Evolutionary conservation across 116 monocot genomes (phyloP), one percentile per base, ranked within the genome.

Genomic region (Posidonia oceanica): DNA sequence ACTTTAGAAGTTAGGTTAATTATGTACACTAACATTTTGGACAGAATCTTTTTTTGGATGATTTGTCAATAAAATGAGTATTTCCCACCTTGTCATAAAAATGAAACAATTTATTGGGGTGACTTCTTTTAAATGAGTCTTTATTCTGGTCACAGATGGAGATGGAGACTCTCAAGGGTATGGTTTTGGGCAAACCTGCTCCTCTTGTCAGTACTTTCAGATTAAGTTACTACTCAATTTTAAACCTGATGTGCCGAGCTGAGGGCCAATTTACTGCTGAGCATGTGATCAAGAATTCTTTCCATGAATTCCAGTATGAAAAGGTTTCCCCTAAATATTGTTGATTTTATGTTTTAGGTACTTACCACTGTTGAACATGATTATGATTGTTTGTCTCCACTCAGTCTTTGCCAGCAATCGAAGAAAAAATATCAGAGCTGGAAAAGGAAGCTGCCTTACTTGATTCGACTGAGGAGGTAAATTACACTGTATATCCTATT

Each of bases 221-320:
- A 78, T 72, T 99, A 63, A 99, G 99, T 63, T 99, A 99, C 77
- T 99, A 93, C 68, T 80, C 99, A 36, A 99, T 99, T 75, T 69
- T 99, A 76, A 99, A 99, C 77, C 61, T 99, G 62, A 77, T 99
- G 93, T 93, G 93, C 67, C 99, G 86, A 63, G 86, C 88, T 17
- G 99, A 99, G 77, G 99, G 99, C 68, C 99, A 99, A 72, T 90
- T 93, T 77, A 93, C 93, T 76, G 99, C 99, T 37, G 99, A 99
- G 75, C 93, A 93, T 85, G 99, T 99, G 56, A 93, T 99, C 71
- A 93, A 83, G 62, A 84, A 99, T 84, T 99, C 93, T 42, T 99
- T 99, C 78, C 93, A 99, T 76, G 93, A 99, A 61, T 99, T 99
- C 78, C 99, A 99, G 74, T 99, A 93, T 79, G 99, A 99, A 69